These are phyloP conservation scores for Pisolithus marmoratus DNA, from an alignment of 768 basidiomycete genomes.

Conservation along the genomic window DNA sequence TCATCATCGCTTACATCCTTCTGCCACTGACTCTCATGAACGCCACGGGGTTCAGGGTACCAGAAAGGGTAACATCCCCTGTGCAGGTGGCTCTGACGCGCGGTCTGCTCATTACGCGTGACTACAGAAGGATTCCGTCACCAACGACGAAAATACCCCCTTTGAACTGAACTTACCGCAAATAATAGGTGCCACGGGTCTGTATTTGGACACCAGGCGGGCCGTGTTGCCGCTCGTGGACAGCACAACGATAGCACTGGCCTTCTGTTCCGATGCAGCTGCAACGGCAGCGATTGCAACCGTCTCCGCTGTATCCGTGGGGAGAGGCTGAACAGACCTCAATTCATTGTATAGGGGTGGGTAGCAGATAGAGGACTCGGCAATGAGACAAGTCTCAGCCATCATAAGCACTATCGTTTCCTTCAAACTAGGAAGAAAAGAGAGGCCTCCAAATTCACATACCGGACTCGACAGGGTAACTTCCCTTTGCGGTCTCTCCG, in stretches of 20 bases:
- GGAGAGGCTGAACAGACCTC: conserved; percentile 69
- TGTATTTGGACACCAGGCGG: conserved; percentile 93
- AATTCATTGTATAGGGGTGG: conserved; percentile 91
- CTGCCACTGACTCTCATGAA: conserved; percentile 91
- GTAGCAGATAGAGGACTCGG: conserved; percentile 93
- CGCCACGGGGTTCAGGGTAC: conserved; percentile 92
- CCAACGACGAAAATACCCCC: conserved; percentile 7
- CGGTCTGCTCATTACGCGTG: conserved; percentile 92
- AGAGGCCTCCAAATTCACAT: conserved; percentile 18
- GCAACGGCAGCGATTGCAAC: conserved; percentile 95
- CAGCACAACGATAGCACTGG: conserved; percentile 90
- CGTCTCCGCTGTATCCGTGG: conserved; percentile 93
- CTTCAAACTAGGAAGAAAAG: conserved; percentile 2
- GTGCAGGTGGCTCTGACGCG: conserved; percentile 95
- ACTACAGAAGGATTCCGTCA: conserved; percentile 40
- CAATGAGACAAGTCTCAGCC: conserved; percentile 98
- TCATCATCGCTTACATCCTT: conserved; percentile 63
- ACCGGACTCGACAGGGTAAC: conserved; percentile 95
- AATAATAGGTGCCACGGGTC: conserved; percentile 90
- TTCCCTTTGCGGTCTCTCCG: conserved; percentile 97
- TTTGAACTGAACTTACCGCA: conserved; percentile 54
- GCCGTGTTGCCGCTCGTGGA: conserved; percentile 97
- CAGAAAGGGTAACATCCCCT: conserved; percentile 96
- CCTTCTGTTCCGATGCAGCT: conserved; percentile 91
- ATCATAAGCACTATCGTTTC: conserved; percentile 82